phyloP scores from a whole-genome alignment of 2,329 filamentous ascomycete species.

The Alternaria arbusti region DNA sequence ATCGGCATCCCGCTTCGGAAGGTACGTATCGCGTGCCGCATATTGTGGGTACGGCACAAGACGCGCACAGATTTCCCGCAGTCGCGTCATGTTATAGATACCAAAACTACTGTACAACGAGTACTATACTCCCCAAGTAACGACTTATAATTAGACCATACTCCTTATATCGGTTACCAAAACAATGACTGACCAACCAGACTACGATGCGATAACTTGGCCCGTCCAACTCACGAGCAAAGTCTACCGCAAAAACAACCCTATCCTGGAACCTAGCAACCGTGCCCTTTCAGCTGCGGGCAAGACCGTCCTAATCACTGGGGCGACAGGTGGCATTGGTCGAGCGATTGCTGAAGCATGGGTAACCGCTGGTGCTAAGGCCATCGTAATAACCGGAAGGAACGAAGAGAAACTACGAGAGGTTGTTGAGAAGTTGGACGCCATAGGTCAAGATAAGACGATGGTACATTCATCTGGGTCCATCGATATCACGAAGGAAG shows the following conservation, averaged over 20 bases:
- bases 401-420: background rate
- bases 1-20: background rate
- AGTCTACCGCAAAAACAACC: background rate
- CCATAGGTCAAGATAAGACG: background rate
- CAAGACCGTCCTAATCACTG: background rate
- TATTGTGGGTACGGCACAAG: background rate
- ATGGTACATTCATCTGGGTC: background rate
- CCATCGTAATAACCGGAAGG: background rate
- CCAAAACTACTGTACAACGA: background rate
- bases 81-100: background rate
- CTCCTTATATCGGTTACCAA: background rate
- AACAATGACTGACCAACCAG: background rate
- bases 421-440: background rate
- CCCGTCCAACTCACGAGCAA: background rate
- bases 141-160: background rate
- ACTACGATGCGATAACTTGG: background rate
- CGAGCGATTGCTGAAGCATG: background rate
- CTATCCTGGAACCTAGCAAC: background rate
- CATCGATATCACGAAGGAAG: background rate
- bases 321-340: background rate
- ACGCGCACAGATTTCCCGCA: background rate
- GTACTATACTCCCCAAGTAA: background rate
- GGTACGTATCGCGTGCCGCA: background rate
- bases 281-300: background rate
- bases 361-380: background rate